Evolutionary conservation across 495 filamentous ascomycete species (phyloP).

Genomic region (Tetracladium setigerum): DNA sequence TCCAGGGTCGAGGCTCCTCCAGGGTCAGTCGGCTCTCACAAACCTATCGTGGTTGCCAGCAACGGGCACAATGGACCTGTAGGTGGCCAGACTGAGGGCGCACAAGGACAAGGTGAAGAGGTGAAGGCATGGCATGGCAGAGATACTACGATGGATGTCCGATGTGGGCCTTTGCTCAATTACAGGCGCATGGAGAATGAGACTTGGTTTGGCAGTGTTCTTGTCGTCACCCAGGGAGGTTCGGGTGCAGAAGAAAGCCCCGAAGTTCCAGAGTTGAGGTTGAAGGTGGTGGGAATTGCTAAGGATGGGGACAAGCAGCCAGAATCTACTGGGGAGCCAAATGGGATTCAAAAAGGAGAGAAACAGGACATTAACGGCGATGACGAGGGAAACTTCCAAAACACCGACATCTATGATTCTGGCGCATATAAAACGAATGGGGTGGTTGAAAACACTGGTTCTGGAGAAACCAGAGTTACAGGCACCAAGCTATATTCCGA

Average conservation of each 20-base stretch:
- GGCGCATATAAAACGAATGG: background rate
- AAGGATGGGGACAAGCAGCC: slow-evolving; percentile 4
- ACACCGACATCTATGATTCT: background rate
- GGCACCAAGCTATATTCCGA: slow-evolving; percentile 65
- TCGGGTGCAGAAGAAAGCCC: slow-evolving; percentile 36
- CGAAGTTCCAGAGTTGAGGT: slow-evolving; percentile 28
- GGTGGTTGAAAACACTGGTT: background rate
- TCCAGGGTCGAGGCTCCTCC: slow-evolving; percentile 31
- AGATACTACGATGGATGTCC: slow-evolving; percentile 37
- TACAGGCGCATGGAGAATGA: slow-evolving; percentile 71
- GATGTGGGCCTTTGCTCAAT: slow-evolving; percentile 78
- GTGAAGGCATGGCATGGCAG: background rate
- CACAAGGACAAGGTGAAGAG: background rate
- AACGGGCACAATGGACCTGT: background rate
- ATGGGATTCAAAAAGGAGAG: background rate
- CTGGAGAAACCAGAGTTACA: slow-evolving; percentile 3
- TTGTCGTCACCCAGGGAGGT: slow-evolving; percentile 68
- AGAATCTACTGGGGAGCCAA: background rate
- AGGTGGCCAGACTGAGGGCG: background rate
- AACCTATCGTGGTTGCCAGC: slow-evolving; percentile 13
- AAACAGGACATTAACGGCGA: too few relatives aligned
- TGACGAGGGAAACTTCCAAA: too few relatives aligned
- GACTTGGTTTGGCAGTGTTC: slow-evolving; percentile 76
- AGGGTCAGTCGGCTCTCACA: slow-evolving; percentile 17
- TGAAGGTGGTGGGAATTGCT: slow-evolving; percentile 2